Evolutionary conservation across 805 yeast genomes (phyloP), one percentile per base, ranked within the genome.

Genomic region (Jamesozyma spencerorum): DNA sequence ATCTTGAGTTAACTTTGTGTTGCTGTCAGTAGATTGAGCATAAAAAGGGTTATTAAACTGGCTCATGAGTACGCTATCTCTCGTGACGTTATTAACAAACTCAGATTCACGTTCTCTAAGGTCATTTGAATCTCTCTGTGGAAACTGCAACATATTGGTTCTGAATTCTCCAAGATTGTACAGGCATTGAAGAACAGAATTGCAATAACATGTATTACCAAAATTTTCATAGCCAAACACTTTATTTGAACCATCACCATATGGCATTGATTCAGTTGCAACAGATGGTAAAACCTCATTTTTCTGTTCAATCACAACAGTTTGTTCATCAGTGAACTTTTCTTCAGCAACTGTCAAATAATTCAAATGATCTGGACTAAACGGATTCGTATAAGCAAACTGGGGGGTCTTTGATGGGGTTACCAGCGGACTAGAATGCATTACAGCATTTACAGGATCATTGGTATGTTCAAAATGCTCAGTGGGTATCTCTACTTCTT

Each of bases 191-290:
- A 90, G 64, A 19, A 92, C 85, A 7, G 95, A 85, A 53, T 92
- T 90, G 62, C 95, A 85, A 64, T 90, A 90, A 63, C 97, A 92
- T 0, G 96, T 87, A 57, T 87, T 80, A 2, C 94, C 94, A 51
- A 82, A 82, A 55, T 83, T 83, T 56, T 83, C 92, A 73, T 82
- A 74, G 1, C 94, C 94, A 57, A 74, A 83, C 12, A 83, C 71
- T 55, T 81, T 83, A 44, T 74, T 67, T 6, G 79, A 65, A 1
- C 88, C 90, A 55, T 77, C 80, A 5, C 86, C 88, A 54, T 60
- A 77, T 8, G 80, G 81, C 45, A 66, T 39, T 18, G 26, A 18
- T 2, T 37, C 42, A 18, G 44, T 18, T 2, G 19, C 27, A 3
- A 27, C 37, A 10, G 41, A 37, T 15, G 30, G 20, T 30, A 40